Percentiles rank a stretch among this genome's conserved stretches.
Conservation (phyloP, 2,329 filamentous ascomycete species). For the Arachnomyces sp. region DNA sequence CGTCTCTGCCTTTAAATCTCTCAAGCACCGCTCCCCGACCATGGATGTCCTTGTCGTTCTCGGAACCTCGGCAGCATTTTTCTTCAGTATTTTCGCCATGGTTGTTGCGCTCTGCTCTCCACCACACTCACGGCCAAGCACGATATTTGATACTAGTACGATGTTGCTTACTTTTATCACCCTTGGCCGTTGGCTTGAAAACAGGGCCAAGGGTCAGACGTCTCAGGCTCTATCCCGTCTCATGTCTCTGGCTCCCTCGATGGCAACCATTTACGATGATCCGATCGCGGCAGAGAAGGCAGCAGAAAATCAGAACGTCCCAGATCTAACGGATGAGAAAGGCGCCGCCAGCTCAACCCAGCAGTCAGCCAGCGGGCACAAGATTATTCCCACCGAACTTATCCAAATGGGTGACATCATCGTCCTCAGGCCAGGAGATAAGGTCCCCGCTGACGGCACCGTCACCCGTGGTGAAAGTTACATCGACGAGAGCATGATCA, state of each 20-base stretch:
- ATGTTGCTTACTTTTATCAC: slow-evolving; percentile 98
- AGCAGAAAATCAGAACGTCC: slow-evolving; percentile 63
- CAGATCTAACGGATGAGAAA: slow-evolving; percentile 2
- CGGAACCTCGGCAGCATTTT: slow-evolving; percentile 90
- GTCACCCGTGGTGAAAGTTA: slow-evolving; percentile 86
- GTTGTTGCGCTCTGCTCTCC: slow-evolving; percentile 64
- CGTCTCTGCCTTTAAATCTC: slow-evolving; percentile 79
- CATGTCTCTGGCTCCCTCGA: slow-evolving; percentile 93
- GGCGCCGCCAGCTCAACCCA: slow-evolving; percentile 7
- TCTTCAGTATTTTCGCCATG: slow-evolving; percentile 89
- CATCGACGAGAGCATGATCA: slow-evolving; percentile 97
- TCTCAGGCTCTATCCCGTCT: slow-evolving; percentile 85
- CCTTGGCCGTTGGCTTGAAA: slow-evolving; percentile 84
- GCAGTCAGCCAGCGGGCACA: slow-evolving; percentile 58
- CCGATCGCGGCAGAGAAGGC: slow-evolving; percentile 88
- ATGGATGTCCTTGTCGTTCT: slow-evolving; percentile 97
- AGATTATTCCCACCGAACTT: slow-evolving; percentile 82
- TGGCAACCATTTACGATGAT: slow-evolving; percentile 93
- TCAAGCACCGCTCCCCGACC: slow-evolving; percentile 83
- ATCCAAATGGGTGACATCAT: slow-evolving; percentile 92
- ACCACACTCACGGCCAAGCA: slow-evolving; percentile 72
- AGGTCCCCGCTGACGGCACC: slow-evolving; percentile 86
- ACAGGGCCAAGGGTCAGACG: slow-evolving; percentile 89
- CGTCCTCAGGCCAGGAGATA: slow-evolving; percentile 86
- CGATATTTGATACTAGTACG: slow-evolving; percentile 93